Base-by-base conservation (phyloP, 164 flowering plant genomes). In the Euptelea pleiosperma region DNA sequence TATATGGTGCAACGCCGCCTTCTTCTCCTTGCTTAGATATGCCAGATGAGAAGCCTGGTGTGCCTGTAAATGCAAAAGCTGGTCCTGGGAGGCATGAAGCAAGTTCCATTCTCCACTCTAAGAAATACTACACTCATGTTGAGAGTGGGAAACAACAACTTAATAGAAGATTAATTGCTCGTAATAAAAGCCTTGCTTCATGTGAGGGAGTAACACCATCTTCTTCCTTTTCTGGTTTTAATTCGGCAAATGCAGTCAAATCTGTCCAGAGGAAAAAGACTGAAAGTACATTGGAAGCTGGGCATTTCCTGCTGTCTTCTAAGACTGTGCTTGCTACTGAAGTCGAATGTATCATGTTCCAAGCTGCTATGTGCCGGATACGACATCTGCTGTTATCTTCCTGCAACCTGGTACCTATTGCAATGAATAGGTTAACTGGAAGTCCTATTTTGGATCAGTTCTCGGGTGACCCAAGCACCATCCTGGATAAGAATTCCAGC, bases 361-460 rank as follows among this genome's bases (percentile, higher is more conserved):
- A 94, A 73, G 90, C 91, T 62, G 73, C 81, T 40, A 88, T 94
- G 99, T 88, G 97, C 72, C 78, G 82, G 76, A 70, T 79, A 47
- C 78, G 99, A 1, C 97, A 94, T 67, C 68, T 73, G 33, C 60
- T 81, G n/a, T 51, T 79, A 44, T 79, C 89, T 57, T 63, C 78
- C 21, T 68, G 67, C 68, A 73, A 71, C 62, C 28, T 60, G 2
- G 42, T 59, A 11, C 50, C 85, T 53, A 33, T 30, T 36, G 76
- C 73, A 24, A 56, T 70, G 53, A 73, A 54, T 59, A 73, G 74
- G 61, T 66, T 62, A 28, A 60, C 69, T 54, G 79, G 79, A 49
- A 58, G 63, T 60, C 48, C 61, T 58, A 65, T 68, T 55, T 57
- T 71, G 33, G 79, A 75, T 73, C 86, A 77, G 57, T 48, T 77